Evolutionary conservation across 352 stramenopile species (phyloP).

Genomic region (Thraustochytrium striatum): DNA sequence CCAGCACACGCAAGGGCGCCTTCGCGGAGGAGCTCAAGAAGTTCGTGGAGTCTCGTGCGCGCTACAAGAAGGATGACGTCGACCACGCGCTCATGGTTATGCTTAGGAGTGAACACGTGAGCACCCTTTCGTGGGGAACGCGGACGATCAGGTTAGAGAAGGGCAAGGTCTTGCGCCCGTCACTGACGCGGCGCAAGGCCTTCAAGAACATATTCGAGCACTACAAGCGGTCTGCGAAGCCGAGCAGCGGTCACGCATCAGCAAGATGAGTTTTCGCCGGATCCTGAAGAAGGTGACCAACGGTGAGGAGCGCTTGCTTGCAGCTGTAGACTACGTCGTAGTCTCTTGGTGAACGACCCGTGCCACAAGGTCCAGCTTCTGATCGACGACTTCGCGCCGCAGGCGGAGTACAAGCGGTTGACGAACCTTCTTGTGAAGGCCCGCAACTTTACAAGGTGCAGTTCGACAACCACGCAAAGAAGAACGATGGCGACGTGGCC

Average conservation of each 20-base stretch:
- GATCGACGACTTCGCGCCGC: constrained; percentile 20
- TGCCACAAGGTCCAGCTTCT: neutral
- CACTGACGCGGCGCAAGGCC: neutral
- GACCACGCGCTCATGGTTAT: neutral
- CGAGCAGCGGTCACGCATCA: neutral
- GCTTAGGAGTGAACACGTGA: neutral
- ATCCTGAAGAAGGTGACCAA: neutral
- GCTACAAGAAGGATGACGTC: too few relatives aligned
- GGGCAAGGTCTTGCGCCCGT: neutral
- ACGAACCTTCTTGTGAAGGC: neutral
- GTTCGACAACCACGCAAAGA: neutral
- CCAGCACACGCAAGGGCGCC: too few relatives aligned
- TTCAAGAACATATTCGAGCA: neutral
- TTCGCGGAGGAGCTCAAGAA: too few relatives aligned
- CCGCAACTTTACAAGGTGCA: constrained; percentile 23
- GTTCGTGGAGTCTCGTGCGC: too few relatives aligned
- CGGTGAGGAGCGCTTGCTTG: neutral
- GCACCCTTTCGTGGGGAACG: neutral
- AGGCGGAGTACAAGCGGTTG: neutral
- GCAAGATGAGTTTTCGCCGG: neutral
- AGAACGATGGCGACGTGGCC: neutral
- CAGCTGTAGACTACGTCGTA: neutral
- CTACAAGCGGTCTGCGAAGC: neutral
- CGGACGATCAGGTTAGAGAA: neutral
- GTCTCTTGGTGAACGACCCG: neutral